A percentile compares a stretch with the other conserved stretches of the same genome.
Conservation (phyloP, 2,329 filamentous ascomycete genomes). For the Hypoxylon sp. region DNA sequence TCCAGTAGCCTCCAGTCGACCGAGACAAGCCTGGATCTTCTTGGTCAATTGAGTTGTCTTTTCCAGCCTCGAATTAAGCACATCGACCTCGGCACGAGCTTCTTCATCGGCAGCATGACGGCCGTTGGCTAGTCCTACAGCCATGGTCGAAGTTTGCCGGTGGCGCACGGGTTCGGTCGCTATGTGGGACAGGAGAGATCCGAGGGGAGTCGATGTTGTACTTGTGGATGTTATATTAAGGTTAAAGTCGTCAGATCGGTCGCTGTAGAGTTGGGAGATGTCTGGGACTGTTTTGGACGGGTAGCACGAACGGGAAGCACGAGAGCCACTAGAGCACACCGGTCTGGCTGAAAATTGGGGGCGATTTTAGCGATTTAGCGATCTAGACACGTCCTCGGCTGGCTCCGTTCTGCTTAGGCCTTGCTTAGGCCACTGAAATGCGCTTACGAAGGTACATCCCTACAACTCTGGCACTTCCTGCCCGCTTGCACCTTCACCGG, state of each 20-base stretch:
- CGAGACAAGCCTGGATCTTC: constrained; percentile 91
- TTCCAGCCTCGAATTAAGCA: constrained; percentile 79
- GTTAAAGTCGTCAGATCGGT: constrained; percentile 25
- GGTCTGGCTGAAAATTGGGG: constrained; percentile 4
- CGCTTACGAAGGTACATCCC: neutral
- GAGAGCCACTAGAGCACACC: constrained; percentile 1
- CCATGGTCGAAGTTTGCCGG: constrained; percentile 62
- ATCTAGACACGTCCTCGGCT: constrained; percentile 24
- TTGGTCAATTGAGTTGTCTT: constrained; percentile 95
- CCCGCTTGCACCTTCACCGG: constrained; percentile 25
- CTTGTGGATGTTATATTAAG: constrained; percentile 27
- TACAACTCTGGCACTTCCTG: neutral
- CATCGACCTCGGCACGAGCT: constrained; percentile 76
- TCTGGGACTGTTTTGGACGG: neutral
- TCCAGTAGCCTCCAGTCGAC: constrained; percentile 85
- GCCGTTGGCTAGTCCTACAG: constrained; percentile 60
- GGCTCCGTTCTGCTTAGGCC: constrained; percentile 12
- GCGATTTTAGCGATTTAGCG: constrained; percentile 4
- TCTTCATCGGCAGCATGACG: constrained; percentile 72
- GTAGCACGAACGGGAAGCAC: neutral
- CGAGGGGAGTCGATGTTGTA: constrained; percentile 50
- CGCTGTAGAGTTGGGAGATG: constrained; percentile 21
- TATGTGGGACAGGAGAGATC: neutral
- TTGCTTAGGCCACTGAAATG: constrained; percentile 25
- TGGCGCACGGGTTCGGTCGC: neutral